Conservation (phyloP, 1,139 yeast species). For the Geotrichum europaeum region DNA sequence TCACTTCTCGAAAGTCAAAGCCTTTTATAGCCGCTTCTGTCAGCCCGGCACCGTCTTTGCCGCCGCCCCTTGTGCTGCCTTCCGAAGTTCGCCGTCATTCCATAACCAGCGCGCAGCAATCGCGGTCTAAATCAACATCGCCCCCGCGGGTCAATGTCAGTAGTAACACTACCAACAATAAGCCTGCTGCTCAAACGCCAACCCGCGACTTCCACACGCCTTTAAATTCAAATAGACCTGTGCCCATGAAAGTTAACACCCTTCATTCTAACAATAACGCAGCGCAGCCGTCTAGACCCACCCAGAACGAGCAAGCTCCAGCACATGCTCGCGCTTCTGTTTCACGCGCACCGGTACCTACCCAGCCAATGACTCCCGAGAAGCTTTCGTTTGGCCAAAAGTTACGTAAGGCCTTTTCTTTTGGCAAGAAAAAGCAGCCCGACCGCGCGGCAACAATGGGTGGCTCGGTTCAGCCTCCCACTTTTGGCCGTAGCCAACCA, state of each 20-base stretch:
- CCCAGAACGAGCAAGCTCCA: slow-evolving; percentile 8
- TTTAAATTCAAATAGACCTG: slow-evolving; percentile 9
- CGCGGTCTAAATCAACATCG: slow-evolving; percentile 19
- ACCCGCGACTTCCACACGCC: slow-evolving; percentile 14
- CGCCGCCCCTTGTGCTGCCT: slow-evolving; percentile 28
- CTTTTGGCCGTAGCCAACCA: neutral
- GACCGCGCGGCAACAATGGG: slow-evolving; percentile 6
- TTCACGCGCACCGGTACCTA: slow-evolving; percentile 6
- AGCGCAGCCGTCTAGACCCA: slow-evolving; percentile 10
- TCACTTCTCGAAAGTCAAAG: neutral
- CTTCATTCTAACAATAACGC: neutral
- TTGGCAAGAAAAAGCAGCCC: slow-evolving; percentile 18
- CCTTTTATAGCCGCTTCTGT: slow-evolving; percentile 14
- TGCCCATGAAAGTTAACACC: slow-evolving; percentile 5
- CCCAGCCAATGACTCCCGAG: slow-evolving; percentile 3
- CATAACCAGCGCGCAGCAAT: slow-evolving; percentile 19
- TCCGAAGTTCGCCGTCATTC: slow-evolving; percentile 30
- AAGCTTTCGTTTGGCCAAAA: slow-evolving; percentile 20
- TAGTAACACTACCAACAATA: slow-evolving; percentile 6
- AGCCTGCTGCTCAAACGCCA: slow-evolving; percentile 11
- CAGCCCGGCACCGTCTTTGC: slow-evolving; percentile 12
- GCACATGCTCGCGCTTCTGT: neutral
- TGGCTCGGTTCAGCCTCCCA: slow-evolving; percentile 1
- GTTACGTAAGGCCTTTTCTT: slow-evolving; percentile 27
- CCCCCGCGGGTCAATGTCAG: slow-evolving; percentile 10